phyloP scores from a whole-genome alignment of 75 land plant genomes.

The Chamaecyparis obtusa region DNA sequence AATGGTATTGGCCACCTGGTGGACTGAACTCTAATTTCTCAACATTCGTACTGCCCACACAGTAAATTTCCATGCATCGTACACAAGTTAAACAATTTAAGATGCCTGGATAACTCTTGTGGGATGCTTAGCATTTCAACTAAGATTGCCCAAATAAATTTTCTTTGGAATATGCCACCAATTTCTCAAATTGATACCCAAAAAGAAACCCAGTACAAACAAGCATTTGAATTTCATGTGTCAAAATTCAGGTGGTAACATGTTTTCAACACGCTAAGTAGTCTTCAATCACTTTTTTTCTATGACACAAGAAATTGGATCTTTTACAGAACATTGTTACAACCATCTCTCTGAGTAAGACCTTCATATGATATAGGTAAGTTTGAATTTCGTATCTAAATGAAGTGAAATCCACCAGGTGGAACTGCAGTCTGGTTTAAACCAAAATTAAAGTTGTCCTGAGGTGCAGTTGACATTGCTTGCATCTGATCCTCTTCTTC shows the following conservation, averaged over 20 bases:
- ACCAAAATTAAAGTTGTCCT: constrained; percentile 16
- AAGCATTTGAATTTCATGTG: not conserved
- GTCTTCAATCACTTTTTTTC: not conserved
- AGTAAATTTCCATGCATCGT: too few species aligned
- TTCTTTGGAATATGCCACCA: not conserved
- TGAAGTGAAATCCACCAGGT: constrained; percentile 27
- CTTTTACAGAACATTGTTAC: not conserved
- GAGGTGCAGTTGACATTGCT: not conserved
- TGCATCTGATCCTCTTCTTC: constrained; percentile 26
- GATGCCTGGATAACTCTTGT: not conserved
- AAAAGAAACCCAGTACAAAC: not conserved
- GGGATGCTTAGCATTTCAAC: not conserved
- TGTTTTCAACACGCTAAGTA: not conserved
- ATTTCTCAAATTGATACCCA: not conserved
- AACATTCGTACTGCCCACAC: too few species aligned
- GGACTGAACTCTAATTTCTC: too few species aligned
- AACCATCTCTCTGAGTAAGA: not conserved
- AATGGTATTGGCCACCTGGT: too few species aligned
- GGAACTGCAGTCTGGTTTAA: constrained; percentile 13
- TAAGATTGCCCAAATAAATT: not conserved
- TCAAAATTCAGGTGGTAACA: not conserved
- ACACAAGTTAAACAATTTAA: not conserved
- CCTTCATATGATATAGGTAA: not conserved
- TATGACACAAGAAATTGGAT: not conserved
- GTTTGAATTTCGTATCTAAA: constrained; percentile 3